Evolutionary conservation across 108 stramenopile genomes (phyloP), one percentile per base, ranked within the genome.

Genomic region (Stephanodiscus triporus): DNA sequence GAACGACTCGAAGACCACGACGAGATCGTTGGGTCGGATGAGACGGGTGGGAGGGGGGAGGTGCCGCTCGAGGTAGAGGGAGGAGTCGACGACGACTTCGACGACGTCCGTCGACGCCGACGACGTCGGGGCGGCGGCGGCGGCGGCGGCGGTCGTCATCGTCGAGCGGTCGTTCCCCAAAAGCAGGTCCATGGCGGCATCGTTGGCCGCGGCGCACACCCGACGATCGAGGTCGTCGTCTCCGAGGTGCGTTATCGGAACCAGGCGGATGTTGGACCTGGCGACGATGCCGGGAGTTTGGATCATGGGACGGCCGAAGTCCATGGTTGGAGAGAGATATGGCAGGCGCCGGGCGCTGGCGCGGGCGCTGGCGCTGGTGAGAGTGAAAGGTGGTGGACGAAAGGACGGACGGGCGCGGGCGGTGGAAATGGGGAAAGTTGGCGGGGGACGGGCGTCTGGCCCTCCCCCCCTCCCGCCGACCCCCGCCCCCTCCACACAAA

Each of bases 1-100:
- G 80, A 93, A 93, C 65, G 86, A 87, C 76, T 91, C 89, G 67
- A 93, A 93, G 19, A 95, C 90, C 0, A 95, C 95, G 20, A 92
- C 90, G 24, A 95, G 86, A 30, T 79, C 78, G 32, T 68, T 73
- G 0, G 85, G 72, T 69, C 75, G 73, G 51, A 95, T 95, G 14
- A 60, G 84, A 38, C 76, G 68, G 2, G 78, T 68, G 22, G 90
- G 84, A 10, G 85, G 85, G 13, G 80, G 76, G 36, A 86, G 76
- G 24, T 73, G 67, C 26, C 80, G 84, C 48, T 91, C 89, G n/a
- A 66, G 66, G 66, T 89, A 95, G 23, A 86, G 71, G 9, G 81
- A 55, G 29, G 83, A 85, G 57, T 90, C 79, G 20, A 86, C 58
- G 2, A 81, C 10, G 59, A 29, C 6, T 37, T 32, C 32, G 54